phyloP scores from a whole-genome alignment of 108 stramenopile species.

The Aurantiochytrium sp. region DNA sequence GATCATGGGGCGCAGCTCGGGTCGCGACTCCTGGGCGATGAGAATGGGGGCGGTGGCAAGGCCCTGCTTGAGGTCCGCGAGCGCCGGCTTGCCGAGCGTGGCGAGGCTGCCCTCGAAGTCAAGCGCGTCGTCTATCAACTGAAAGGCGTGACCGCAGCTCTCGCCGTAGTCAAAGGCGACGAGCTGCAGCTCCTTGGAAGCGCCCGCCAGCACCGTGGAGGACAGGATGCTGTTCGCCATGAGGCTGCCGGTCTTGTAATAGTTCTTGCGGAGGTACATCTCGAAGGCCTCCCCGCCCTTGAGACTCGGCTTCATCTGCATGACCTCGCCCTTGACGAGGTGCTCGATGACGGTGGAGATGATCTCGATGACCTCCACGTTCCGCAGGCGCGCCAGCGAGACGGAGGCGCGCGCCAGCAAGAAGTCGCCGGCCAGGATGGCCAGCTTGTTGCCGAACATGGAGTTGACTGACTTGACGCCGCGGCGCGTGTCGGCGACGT shows the following conservation, averaged over 20 bases:
- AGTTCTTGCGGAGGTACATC: conserved; percentile 86
- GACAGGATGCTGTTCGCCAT: conserved; percentile 94
- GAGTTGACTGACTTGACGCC: conserved; percentile 81
- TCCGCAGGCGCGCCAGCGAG: conserved; percentile 80
- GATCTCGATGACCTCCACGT: conserved; percentile 87
- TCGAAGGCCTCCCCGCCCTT: conserved; percentile 44
- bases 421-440: conserved; percentile 96
- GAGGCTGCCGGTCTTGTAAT: conserved; percentile 92
- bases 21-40: conserved; percentile 78
- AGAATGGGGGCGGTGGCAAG: conserved; percentile 92
- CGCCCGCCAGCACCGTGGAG: conserved; percentile 76
- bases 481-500: conserved; percentile 85
- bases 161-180: conserved; percentile 86
- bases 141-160: conserved; percentile 94
- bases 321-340: conserved; percentile 92
- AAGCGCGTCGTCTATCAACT: conserved; percentile 93
- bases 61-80: conserved; percentile 85
- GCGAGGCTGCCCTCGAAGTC: conserved; percentile 83
- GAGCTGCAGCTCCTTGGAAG: conserved; percentile 56
- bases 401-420: conserved; percentile 90
- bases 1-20: conserved; percentile 63
- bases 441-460: conserved; percentile 96
- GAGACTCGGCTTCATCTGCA: conserved; percentile 70
- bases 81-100: conserved; percentile 83
- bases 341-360: conserved; percentile 97